These are phyloP conservation scores for Trichosanthes cucumerina DNA, from an alignment of 306 rosid genomes.

Conservation along the genomic window DNA sequence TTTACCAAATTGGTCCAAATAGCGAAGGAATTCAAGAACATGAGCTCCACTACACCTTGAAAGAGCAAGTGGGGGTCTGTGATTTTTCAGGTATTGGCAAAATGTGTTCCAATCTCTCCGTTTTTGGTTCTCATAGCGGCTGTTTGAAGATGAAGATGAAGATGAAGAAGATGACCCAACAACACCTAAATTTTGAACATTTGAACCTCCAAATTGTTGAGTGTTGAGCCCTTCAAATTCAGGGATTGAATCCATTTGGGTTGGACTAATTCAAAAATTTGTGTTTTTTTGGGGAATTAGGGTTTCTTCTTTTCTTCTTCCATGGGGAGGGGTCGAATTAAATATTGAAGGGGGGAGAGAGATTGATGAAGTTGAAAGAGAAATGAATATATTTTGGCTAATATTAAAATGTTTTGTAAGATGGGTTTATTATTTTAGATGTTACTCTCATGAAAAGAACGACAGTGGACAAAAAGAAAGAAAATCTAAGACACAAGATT, in stretches of 20 bases:
- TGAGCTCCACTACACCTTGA: constrained; percentile 96
- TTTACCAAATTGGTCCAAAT: constrained; percentile 91
- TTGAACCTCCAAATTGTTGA: neutral
- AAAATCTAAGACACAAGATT: constrained; percentile 21
- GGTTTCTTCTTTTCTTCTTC: neutral
- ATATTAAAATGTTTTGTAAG: constrained; percentile 1
- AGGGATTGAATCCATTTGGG: constrained; percentile 66
- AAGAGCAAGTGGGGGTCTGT: constrained; percentile 89
- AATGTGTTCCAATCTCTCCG: constrained; percentile 99
- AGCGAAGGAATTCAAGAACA: constrained; percentile 91
- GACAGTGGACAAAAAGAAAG: constrained; percentile 21
- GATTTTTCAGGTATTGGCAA: constrained; percentile 87
- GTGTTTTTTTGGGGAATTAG: neutral
- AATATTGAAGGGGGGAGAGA: neutral
- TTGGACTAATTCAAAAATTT: neutral
- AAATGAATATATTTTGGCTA: neutral
- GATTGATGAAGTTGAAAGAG: neutral
- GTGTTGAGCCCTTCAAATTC: constrained; percentile 54
- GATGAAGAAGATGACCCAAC: constrained; percentile 25
- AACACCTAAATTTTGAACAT: neutral
- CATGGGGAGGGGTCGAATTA: neutral
- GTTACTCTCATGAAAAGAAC: constrained; percentile 35
- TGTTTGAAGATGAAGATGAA: constrained; percentile 35
- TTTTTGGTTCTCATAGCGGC: constrained; percentile 96
- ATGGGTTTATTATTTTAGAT: constrained; percentile 8